Evolutionary conservation across 2,329 filamentous ascomycete species (phyloP), one percentile per base, ranked within the genome.

Genomic region (Leptographium wingfieldii): DNA sequence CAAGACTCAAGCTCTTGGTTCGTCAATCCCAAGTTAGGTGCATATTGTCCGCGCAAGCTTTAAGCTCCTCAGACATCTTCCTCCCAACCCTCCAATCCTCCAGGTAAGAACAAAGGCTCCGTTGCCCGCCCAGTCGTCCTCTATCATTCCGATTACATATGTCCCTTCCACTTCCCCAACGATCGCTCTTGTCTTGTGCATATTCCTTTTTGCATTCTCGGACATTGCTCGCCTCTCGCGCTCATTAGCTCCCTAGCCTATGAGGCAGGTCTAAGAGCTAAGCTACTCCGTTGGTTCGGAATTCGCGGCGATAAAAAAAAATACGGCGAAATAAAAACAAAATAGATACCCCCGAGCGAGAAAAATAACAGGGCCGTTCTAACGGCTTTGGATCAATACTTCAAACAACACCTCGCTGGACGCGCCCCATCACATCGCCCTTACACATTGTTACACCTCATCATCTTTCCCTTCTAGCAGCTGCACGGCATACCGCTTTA

Each of bases 301-400:
- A 63, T 51, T 51, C 53, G 59, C 64, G 64, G 64, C 63, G 61
- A 64, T 65, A 65, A 65, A 57, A 57, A 25, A 49, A 57, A 58
- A 58, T 7, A 29, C 14, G 31, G 16, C 43, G 31, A 40, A 14
- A 38, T 38, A 55, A 33, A 55, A 57, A 57, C 22, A 49, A 62
- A 55, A 62, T 56, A 58, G 53, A 56, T 43, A 33, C 57, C 27
- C 53, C 35, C 46, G 43, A 55, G 48, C 59, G 46, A 57, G 59
- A 57, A 61, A 56, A 56, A 62, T 61, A 63, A 62, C 56, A 62
- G 56, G 60, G 57, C 60, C 61, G 59, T 59, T 62, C 5, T 3
- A 57, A 58, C 59, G n/a, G 55, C 33, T 19, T 55, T 29, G 51
- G 27, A 59, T 46, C 7, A 46, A n/a, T 56, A 22, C 22, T 22